These are phyloP conservation scores for Coelastrella sp. DNA, from an alignment of 139 green algal species.

Conservation along the genomic window DNA sequence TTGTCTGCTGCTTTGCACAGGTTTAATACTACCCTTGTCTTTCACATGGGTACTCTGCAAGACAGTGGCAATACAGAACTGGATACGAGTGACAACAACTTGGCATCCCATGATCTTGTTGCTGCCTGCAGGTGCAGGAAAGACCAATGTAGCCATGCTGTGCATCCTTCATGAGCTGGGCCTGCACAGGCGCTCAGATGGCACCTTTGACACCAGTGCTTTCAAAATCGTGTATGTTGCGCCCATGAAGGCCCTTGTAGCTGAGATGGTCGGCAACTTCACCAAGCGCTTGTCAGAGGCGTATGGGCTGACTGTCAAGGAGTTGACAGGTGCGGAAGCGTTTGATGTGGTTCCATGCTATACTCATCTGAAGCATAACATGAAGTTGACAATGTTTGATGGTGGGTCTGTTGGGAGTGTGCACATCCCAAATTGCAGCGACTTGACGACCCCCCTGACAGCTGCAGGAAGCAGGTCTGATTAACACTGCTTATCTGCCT, in stretches of 20 bases:
- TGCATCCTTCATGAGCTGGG: conserved; percentile 92
- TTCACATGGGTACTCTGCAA: no score
- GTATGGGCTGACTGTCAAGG: conserved; percentile 79
- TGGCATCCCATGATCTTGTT: not conserved
- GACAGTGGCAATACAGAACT: not conserved
- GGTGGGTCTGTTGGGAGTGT: no score
- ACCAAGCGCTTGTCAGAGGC: conserved; percentile 67
- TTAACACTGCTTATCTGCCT: no score
- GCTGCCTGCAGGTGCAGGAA: conserved; percentile 88
- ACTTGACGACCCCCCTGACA: no score
- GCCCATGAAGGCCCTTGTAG: conserved; percentile 98
- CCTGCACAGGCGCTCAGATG: conserved; percentile 83
- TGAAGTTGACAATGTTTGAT: no score
- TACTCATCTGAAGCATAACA: no score
- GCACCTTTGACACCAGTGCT: conserved; percentile 73
- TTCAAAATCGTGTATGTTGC: conserved; percentile 99
- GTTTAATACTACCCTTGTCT: no score
- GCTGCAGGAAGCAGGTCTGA: no score
- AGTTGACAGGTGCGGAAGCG: conserved; percentile 88
- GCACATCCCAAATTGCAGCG: no score
- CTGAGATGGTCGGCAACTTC: conserved; percentile 99
- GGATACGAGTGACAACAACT: not conserved
- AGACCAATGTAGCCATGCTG: conserved; percentile 99
- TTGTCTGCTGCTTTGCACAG: no score
- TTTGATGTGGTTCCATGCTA: no score